A percentile compares a stretch with the other conserved stretches of the same genome.
Evolutionary conservation across 176 grass and related monocot genomes (phyloP).

Genomic region (Pontederia paniculata): DNA sequence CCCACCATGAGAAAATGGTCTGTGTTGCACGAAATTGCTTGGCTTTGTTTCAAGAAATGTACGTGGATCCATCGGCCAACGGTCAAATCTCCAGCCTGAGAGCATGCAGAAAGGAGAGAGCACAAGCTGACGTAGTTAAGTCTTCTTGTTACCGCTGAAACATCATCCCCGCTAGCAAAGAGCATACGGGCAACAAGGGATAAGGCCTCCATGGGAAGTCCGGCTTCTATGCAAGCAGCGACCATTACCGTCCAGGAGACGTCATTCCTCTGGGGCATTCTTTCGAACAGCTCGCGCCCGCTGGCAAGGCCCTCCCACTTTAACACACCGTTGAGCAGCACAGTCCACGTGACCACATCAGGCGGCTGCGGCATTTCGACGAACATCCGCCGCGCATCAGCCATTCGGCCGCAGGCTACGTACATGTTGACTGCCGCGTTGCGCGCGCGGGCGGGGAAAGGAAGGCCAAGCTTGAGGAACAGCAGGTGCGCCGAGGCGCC

Average conservation of each 20-base stretch:
- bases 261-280: conserved; percentile 20
- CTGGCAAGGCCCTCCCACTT: conserved; percentile 10
- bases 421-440: conserved; percentile 15
- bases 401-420: conserved; percentile 11
- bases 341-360: conserved; percentile 13
- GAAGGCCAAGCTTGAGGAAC: conserved; percentile 26
- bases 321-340: neutral
- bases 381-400: conserved; percentile 14
- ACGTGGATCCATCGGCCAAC: conserved; percentile 22
- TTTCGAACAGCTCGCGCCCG: conserved; percentile 6
- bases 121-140: conserved; percentile 19
- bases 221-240: conserved; percentile 8
- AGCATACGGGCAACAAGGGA: conserved; percentile 13
- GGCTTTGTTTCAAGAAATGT: conserved; percentile 14
- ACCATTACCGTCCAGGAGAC: conserved; percentile 18
- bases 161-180: neutral
- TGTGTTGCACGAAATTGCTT: neutral
- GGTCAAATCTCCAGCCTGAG: conserved; percentile 17
- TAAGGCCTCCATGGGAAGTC: conserved; percentile 11
- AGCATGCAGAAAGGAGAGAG: conserved; percentile 18
- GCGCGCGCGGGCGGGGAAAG: conserved; percentile 16
- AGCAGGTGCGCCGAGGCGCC: conserved; percentile 23
- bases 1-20: conserved; percentile 6
- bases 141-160: neutral
- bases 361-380: conserved; percentile 3